Conservation (phyloP, 495 filamentous ascomycete genomes). For the Rostrohypoxylon terebratum region DNA sequence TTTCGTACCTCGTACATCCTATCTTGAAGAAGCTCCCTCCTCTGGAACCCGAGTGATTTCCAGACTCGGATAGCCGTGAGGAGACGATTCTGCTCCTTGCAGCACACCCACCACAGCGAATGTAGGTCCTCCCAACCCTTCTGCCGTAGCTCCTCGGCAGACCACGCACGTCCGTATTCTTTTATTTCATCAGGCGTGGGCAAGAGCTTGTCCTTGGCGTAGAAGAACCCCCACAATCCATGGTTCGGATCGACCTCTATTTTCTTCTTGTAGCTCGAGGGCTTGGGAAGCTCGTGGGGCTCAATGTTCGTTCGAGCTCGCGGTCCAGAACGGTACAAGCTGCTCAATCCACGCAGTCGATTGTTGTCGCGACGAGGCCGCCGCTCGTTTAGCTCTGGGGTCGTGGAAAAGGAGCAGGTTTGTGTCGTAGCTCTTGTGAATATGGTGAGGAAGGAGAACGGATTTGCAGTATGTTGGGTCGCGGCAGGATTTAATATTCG, state of each 20-base stretch:
- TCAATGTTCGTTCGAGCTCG: constrained; percentile 74
- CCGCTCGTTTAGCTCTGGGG: constrained; percentile 41
- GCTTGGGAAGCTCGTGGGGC: constrained; percentile 78
- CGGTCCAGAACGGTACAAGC: constrained; percentile 80
- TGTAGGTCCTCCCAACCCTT: constrained; percentile 97
- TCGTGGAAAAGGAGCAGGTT: constrained; percentile 48
- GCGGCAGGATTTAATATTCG: constrained; percentile 38
- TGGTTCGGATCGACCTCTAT: constrained; percentile 76
- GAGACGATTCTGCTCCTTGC: constrained; percentile 91
- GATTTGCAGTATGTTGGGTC: constrained; percentile 24
- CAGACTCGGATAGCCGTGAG: constrained; percentile 79
- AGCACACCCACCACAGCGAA: constrained; percentile 92
- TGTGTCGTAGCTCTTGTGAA: constrained; percentile 30
- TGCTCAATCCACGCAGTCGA: constrained; percentile 81
- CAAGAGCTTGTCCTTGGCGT: constrained; percentile 69
- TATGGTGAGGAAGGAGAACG: constrained; percentile 26
- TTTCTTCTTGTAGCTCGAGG: constrained; percentile 67
- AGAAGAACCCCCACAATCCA: constrained; percentile 95
- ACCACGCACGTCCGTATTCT: constrained; percentile 84
- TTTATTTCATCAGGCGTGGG: constrained; percentile 73
- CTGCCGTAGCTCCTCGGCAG: constrained; percentile 83
- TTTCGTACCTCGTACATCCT: constrained; percentile 72
- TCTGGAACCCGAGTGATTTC: constrained; percentile 70
- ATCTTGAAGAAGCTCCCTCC: constrained; percentile 68
- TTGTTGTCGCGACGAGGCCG: constrained; percentile 67